Evolutionary conservation across 2,329 filamentous ascomycete genomes (phyloP).

Genomic region (Nakataea oryzae): DNA sequence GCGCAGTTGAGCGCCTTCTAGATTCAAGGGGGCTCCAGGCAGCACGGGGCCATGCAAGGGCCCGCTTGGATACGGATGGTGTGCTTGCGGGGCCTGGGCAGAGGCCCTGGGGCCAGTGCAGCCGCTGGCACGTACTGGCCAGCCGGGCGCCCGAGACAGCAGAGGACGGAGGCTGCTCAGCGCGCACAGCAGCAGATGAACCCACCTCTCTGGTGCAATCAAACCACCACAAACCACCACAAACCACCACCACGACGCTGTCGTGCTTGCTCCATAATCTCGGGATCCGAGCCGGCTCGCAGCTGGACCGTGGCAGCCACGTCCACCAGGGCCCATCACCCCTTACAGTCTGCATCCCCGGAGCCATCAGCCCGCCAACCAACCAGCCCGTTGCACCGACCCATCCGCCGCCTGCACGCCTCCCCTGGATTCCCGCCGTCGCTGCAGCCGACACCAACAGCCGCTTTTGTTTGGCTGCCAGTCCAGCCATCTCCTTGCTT

Average conservation of each 20-base stretch:
- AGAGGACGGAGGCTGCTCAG: neutral
- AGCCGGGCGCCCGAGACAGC: neutral
- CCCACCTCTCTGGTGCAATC: neutral
- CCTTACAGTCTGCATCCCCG: neutral
- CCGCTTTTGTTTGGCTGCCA: neutral
- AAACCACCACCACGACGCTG: neutral
- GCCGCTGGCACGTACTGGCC: no score
- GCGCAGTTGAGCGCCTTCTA: neutral
- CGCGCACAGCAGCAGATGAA: neutral
- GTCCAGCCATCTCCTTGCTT: neutral
- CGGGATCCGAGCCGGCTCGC: no score
- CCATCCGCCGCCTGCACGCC: no score
- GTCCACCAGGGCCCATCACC: neutral
- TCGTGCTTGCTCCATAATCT: neutral
- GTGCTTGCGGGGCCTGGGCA: neutral
- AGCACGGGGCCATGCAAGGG: neutral
- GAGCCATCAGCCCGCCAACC: neutral
- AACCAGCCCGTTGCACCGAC: no score
- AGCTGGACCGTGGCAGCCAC: neutral
- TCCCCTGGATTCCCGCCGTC: neutral
- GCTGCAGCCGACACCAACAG: neutral
- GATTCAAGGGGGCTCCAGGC: neutral
- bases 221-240: neutral
- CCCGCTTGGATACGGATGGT: neutral
- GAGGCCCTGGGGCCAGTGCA: neutral